Evolutionary conservation across 768 basidiomycete species (phyloP).

Genomic region (Pilatotrama ljubarskyi): DNA sequence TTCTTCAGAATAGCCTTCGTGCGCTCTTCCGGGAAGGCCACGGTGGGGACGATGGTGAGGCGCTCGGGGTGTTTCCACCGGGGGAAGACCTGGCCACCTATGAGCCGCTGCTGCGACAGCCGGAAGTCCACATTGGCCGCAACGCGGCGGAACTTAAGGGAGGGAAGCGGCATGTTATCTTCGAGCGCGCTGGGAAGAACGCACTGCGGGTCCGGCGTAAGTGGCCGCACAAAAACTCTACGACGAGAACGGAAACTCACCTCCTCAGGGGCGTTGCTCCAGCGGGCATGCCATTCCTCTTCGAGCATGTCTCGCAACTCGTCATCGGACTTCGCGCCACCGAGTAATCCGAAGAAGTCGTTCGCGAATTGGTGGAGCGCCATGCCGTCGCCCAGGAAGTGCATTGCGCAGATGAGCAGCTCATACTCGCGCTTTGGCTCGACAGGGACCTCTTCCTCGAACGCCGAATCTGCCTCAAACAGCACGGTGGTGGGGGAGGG

Average conservation of each 20-base stretch:
- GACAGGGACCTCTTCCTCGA: conserved; percentile 19
- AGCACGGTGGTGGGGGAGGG: conserved; percentile 25
- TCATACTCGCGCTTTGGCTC: conserved; percentile 45
- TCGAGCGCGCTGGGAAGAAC: conserved; percentile 52
- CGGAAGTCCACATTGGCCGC: conserved; percentile 58
- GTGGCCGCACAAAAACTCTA: not conserved
- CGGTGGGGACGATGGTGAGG: conserved; percentile 69
- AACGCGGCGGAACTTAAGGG: conserved; percentile 40
- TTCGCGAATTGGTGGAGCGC: conserved; percentile 80
- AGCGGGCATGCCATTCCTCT: conserved; percentile 37
- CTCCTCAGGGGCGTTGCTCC: conserved; percentile 24
- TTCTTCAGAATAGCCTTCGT: conserved; percentile 65
- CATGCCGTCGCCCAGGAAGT: conserved; percentile 88
- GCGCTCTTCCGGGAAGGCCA: conserved; percentile 52
- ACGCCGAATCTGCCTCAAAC: conserved; percentile 10
- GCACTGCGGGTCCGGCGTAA: conserved; percentile 5
- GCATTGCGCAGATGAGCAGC: conserved; percentile 72
- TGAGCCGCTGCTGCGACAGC: conserved; percentile 51
- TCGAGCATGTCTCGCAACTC: conserved; percentile 33
- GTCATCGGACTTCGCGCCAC: conserved; percentile 30
- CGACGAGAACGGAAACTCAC: conserved; percentile 11
- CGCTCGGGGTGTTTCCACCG: conserved; percentile 44
- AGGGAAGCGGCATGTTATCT: conserved; percentile 40
- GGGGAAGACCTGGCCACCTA: conserved; percentile 78
- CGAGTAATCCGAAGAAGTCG: conserved; percentile 72